These are phyloP conservation scores for Annulohypoxylon maeteangense DNA, from an alignment of 495 filamentous ascomycete species.

Conservation along the genomic window DNA sequence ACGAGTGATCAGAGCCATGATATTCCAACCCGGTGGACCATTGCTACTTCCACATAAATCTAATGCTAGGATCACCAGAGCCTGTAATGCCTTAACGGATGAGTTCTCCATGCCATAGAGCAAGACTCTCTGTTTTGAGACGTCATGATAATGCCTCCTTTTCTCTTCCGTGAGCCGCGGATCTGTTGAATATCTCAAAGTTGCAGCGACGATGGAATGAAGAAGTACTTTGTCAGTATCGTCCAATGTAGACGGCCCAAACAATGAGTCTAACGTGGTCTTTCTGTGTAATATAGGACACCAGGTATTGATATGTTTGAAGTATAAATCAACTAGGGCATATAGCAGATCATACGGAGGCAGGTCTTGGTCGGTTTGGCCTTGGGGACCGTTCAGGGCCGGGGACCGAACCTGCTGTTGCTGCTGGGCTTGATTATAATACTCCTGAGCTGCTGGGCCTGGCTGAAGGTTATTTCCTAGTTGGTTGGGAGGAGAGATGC, in stretches of 20 bases:
- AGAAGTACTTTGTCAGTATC: constrained; percentile 84
- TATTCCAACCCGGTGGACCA: constrained; percentile 87
- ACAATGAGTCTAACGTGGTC: constrained; percentile 82
- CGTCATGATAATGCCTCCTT: constrained; percentile 76
- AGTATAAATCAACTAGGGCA: constrained; percentile 84
- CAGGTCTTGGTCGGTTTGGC: constrained; percentile 71
- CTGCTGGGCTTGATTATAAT: constrained; percentile 53
- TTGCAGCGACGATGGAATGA: constrained; percentile 87
- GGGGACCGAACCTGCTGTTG: constrained; percentile 58
- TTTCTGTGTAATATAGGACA: constrained; percentile 88
- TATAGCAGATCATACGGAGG: constrained; percentile 88
- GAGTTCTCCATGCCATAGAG: constrained; percentile 87
- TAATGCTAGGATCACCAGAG: constrained; percentile 82
- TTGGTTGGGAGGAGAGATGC: constrained; percentile 53
- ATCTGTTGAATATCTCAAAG: constrained; percentile 83
- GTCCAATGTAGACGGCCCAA: constrained; percentile 76
- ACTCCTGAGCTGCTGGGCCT: constrained; percentile 55
- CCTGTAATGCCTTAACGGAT: constrained; percentile 86
- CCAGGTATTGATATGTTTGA: constrained; percentile 91
- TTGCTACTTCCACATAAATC: constrained; percentile 83
- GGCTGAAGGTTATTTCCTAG: constrained; percentile 43
- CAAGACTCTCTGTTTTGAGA: constrained; percentile 85
- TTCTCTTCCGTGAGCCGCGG: constrained; percentile 74
- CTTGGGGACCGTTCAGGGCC: constrained; percentile 52
- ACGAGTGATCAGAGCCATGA: constrained; percentile 85